Base-by-base conservation (phyloP, 2,329 filamentous ascomycete genomes). In the Colletotrichum navitas region DNA sequence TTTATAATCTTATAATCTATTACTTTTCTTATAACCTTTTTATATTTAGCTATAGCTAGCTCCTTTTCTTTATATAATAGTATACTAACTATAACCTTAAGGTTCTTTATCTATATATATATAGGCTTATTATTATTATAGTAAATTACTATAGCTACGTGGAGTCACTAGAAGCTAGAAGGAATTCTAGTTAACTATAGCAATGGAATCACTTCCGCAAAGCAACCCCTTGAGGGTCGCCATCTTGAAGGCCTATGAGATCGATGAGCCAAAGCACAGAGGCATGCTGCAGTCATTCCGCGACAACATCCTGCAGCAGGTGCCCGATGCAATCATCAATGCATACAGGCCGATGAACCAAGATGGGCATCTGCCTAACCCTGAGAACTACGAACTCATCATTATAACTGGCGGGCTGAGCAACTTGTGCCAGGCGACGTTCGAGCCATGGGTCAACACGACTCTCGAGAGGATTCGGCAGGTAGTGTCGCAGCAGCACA, bases 181-280 rank as follows among this genome's bases (percentile, higher is more conserved):
- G 32, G 18, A 11, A 5, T 2, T 18, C 34, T 8, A 18, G 24
- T 39, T 18, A 32, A 41, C 1, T 41, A 3, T 18, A 56, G n/a
- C 7, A 26, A 71, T 71, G 68, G 68, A 65, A 34, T 71, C 65
- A 21, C 55, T 71, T 55, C 65, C 68, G 8, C 47, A 24, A 16
- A 41, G 49, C 12, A 47, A 54, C 16, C 65, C 65, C 6, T 43
- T 71, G 10, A 54, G 68, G 43, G 68, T 71, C 65, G 68, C 68
- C 39, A 63, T 71, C 54, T 58, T 71, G 36, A 71, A 71, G 45
- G 64, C 65, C 18, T 71, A 71, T 45, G 68, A 71, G 49, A 43
- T 71, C 26, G 64, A 71, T 24, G 68, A 71, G 39, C 68, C 68
- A 34, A 71, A 71, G 54, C 64, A 71, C 45, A 47, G 58, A 10